These are phyloP conservation scores for Apiospora aurea DNA, from an alignment of 2,329 filamentous ascomycete species.

Conservation along the genomic window DNA sequence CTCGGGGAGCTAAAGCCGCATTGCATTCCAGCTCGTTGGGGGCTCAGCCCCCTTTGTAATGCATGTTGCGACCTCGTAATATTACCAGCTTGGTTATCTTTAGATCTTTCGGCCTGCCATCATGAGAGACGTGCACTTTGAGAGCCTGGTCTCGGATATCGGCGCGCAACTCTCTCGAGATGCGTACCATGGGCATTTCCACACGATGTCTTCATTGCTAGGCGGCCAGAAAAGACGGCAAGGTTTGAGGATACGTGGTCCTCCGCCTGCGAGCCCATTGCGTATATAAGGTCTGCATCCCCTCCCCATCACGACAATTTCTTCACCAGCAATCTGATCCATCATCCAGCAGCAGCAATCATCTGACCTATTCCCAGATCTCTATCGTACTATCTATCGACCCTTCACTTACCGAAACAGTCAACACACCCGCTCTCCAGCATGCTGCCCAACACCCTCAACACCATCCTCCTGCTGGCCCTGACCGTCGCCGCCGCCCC, in stretches of 20 bases:
- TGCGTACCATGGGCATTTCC: background rate
- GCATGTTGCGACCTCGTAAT: background rate
- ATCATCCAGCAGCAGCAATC: background rate
- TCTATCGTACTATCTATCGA: background rate
- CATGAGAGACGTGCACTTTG: background rate
- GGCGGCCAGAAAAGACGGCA: background rate
- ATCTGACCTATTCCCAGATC: background rate
- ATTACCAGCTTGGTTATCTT: background rate
- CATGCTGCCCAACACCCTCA: background rate
- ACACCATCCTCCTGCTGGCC: background rate
- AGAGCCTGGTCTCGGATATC: background rate
- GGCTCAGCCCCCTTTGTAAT: background rate
- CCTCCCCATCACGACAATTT: background rate
- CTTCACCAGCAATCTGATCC: background rate
- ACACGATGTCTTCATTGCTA: background rate
- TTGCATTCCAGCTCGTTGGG: background rate
- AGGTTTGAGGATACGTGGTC: background rate
- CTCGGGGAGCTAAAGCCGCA: background rate
- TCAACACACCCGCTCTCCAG: background rate
- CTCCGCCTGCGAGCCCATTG: background rate
- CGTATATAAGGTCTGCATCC: background rate
- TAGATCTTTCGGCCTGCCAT: background rate
- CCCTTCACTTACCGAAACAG: background rate
- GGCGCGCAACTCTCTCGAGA: background rate
- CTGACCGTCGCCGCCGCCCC: constrained; percentile 5